Evolutionary conservation across 2,329 filamentous ascomycete species (phyloP).

Genomic region (Exophiala mesophila): DNA sequence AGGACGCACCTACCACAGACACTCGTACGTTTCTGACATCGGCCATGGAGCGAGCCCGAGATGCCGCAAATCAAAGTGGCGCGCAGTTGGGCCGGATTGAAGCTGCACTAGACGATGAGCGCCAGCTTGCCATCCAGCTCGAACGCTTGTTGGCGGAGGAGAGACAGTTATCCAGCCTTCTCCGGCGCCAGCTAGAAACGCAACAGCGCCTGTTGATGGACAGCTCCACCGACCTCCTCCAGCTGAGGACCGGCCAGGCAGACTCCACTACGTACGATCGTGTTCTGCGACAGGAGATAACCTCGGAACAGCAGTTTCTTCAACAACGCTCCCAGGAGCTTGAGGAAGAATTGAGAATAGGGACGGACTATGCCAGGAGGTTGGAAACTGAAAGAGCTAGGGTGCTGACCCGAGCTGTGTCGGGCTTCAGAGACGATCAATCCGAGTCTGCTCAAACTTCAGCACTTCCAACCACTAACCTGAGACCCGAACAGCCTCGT

Average conservation of each 20-base stretch:
- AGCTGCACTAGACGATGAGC: conserved; percentile 21
- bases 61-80: conserved; percentile 11
- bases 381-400: conserved; percentile 15
- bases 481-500: conserved; percentile 3
- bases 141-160: conserved; percentile 24
- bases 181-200: conserved; percentile 23
- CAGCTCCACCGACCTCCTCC: conserved; percentile 8
- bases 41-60: conserved; percentile 20
- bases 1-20: conserved; percentile 19
- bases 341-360: conserved; percentile 16
- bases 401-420: conserved; percentile 4
- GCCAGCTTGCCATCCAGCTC: conserved; percentile 20
- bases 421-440: not conserved
- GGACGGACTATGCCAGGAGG: conserved; percentile 11
- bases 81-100: conserved; percentile 21
- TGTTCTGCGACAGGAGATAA: conserved; percentile 18
- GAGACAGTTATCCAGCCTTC: conserved; percentile 19
- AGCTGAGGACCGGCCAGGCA: conserved; percentile 9
- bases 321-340: conserved; percentile 22
- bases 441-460: conserved; percentile 17
- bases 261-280: conserved; percentile 18
- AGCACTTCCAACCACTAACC: conserved; percentile 19
- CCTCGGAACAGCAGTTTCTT: conserved; percentile 19
- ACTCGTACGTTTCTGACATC: conserved; percentile 25
- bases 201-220: conserved; percentile 20